Base-by-base conservation (phyloP, 805 yeast genomes). In the Candida incommunis region DNA sequence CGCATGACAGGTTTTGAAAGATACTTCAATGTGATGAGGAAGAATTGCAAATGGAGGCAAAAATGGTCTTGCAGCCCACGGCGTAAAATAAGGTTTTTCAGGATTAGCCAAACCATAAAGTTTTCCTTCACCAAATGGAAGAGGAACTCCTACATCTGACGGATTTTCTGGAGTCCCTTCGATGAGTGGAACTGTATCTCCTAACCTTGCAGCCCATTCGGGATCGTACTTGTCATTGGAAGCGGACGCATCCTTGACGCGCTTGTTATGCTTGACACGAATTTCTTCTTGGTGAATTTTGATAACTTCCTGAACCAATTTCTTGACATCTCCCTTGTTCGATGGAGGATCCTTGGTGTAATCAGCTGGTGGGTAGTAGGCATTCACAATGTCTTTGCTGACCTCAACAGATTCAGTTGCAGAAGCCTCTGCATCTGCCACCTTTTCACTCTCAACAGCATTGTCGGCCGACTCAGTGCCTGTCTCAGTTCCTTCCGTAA, bases 41-140 rank as follows among this genome's bases (percentile, higher is more conserved):
- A 85, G 72, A 48, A 92, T 75, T 11, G 96, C 92, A 64, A 87
- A 84, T 41, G 95, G 94, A 2, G 95, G 88, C 51, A 92, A 66
- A 65, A 90, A 92, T 40, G 86, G 92, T 66, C 96, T 81, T 52
- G 96, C 94, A 48, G 80, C 74, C 96, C 96, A 92, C 44, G 98
- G 98, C 2, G 97, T 86, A 70, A 90, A 92, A 65, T 81, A 92
- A 3, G 88, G 75, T 66, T 83, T 87, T 16, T 69, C 58, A 15
- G 87, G 80, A 45, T 84, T 81, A 52, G 76, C 64, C 56, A 94
- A 80, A 21, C 97, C 97, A 62, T 72, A 86, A 50, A 82, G 70
- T 43, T 71, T 69, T 41, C 78, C 75, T 46, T 70, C 71, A 27
- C 67, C 55, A 43, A 85, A 72, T n/a, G 65, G 61, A 24, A 62